Evolutionary conservation across 1,284 basidiomycete species (phyloP).

Genomic region (Mrakiaceae sp.): DNA sequence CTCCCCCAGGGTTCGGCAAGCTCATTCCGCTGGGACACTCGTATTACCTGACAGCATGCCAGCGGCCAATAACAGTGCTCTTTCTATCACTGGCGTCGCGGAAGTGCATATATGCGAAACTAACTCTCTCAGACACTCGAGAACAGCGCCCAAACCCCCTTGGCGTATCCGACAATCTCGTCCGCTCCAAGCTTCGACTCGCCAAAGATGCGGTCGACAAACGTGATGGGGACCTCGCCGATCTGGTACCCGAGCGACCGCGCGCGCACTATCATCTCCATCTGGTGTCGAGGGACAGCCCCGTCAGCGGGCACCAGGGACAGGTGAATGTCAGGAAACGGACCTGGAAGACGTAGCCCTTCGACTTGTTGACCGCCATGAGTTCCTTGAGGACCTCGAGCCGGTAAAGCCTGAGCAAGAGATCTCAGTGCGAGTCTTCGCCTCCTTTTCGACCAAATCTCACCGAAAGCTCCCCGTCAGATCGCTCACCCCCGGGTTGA

Average conservation of each 20-base stretch:
- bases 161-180: constrained; percentile 78
- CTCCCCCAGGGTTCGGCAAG: no score
- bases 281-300: constrained; percentile 41
- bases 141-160: constrained; percentile 73
- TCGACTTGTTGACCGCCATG: constrained; percentile 68
- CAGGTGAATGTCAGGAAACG: no score
- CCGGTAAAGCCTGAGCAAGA: constrained; percentile 56
- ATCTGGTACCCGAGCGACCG: constrained; percentile 67
- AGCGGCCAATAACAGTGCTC: no score
- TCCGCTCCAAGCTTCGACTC: constrained; percentile 82
- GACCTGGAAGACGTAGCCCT: constrained; percentile 68
- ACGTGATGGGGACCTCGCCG: constrained; percentile 84
- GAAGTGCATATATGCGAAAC: neutral
- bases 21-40: no score
- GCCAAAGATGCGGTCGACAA: constrained; percentile 83
- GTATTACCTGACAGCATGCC: no score
- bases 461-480: constrained; percentile 77
- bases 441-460: constrained; percentile 20
- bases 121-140: constrained; percentile 44
- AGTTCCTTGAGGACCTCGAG: constrained; percentile 63
- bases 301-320: no score
- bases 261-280: constrained; percentile 92
- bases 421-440: neutral
- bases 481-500: constrained; percentile 73
- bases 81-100: no score